A percentile compares a stretch with the other conserved stretches of the same genome.
phyloP scores from a whole-genome alignment of 768 basidiomycete species.

The Pulveroboletus sp. region DNA sequence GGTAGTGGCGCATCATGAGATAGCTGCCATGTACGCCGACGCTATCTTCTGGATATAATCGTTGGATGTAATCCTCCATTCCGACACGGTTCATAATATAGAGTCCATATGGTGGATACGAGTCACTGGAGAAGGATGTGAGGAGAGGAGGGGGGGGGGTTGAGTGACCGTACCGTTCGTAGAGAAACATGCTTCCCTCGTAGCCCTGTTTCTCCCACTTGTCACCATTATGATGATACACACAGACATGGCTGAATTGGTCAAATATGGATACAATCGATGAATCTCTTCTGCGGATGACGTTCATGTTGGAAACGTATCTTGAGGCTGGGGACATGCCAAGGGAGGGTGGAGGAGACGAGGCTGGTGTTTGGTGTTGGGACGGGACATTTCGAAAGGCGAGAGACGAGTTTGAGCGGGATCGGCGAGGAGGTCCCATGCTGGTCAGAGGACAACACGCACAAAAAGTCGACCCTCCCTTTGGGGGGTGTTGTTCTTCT shows the following conservation, averaged over 20 bases:
- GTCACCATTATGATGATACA: slow-evolving; percentile 68
- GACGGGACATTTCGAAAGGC: slow-evolving; percentile 13
- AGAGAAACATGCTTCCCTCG: slow-evolving; percentile 88
- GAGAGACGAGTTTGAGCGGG: slow-evolving; percentile 27
- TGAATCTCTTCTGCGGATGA: slow-evolving; percentile 72
- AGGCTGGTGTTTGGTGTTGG: background rate
- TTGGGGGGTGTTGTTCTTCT: slow-evolving; percentile 12
- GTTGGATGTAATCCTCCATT: slow-evolving; percentile 70
- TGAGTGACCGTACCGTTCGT: slow-evolving; percentile 54
- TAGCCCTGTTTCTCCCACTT: slow-evolving; percentile 82
- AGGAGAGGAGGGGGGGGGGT: background rate
- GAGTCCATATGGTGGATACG: slow-evolving; percentile 80
- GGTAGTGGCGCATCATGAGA: slow-evolving; percentile 70
- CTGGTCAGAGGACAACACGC: background rate
- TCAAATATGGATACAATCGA: slow-evolving; percentile 78
- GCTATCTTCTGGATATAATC: slow-evolving; percentile 75
- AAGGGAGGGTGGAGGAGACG: slow-evolving; percentile 9
- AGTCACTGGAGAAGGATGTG: slow-evolving; percentile 40
- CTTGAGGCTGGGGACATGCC: slow-evolving; percentile 63
- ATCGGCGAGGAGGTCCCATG: slow-evolving; percentile 21
- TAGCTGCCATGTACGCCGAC: slow-evolving; percentile 56
- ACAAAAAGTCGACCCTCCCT: slow-evolving; percentile 8
- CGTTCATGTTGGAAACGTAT: slow-evolving; percentile 76
- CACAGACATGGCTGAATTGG: slow-evolving; percentile 83
- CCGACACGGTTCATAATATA: slow-evolving; percentile 82